Base-by-base conservation (phyloP, 2,329 filamentous ascomycete genomes). In the Lasiodiplodia hormozganensis region DNA sequence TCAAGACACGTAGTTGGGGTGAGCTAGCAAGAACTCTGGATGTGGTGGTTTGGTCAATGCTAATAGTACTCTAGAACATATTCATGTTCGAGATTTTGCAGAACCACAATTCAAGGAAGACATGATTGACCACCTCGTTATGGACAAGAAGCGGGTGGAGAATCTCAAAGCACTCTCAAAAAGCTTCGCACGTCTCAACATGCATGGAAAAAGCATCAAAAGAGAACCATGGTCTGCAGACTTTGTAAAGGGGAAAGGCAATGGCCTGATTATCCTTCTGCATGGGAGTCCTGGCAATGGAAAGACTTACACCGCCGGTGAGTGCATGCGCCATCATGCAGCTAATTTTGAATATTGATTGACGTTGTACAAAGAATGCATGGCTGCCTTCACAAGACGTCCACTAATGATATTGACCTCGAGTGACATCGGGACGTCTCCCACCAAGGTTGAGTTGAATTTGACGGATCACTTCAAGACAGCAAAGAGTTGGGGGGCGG, bases 381-480 rank as follows among this genome's bases (percentile, higher is more conserved):
- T 80, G 12, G 76, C 78, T 0, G 74, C 74, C 11, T 75, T 74
- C 28, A 76, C 77, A n/a, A 69, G 69, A 10, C 69, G 74, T 0
- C 78, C 78, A 0, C 68, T 80, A 6, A 77, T 80, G 72, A 62
- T 73, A 1, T 58, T 80, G 12, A 77, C 74, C 1, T 70, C 67
- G 38, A 77, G 74, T 65, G 74, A 77, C 58, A 73, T 77, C 25
- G 74, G 70, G 11, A 74, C 69, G 8, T 49, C 68, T n/a, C 64
- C 62, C 1, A 31, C 12, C 3, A n/a, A 62, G 2, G 64, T 71
- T 3, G 70, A 71, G 11, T 5, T 16, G 5, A 69, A 69, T 18
- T 31, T 71, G n/a, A 66, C 51, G 3, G 31, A 36, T n/a, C 67
- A 70, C 3, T 74, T 76, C 62, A 71, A 71, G 54, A 23, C 40